Conservation (phyloP, 1,284 basidiomycete species). For the Tranzscheliella williamsii region DNA sequence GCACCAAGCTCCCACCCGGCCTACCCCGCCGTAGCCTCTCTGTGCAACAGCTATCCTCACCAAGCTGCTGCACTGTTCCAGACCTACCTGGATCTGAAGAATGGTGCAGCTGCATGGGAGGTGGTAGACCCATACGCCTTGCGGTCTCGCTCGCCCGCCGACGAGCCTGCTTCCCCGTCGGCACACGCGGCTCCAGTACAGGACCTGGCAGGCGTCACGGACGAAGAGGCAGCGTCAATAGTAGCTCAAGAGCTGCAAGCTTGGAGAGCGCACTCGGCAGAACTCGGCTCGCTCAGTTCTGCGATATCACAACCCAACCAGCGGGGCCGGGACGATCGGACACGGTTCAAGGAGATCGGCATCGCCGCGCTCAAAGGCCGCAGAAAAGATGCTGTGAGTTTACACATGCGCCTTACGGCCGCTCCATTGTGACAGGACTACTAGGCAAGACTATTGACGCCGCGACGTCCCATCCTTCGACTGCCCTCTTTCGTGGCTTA, state of each 20-base stretch:
- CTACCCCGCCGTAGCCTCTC: slow-evolving; percentile 20
- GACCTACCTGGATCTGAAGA: slow-evolving; percentile 56
- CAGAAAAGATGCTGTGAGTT: slow-evolving; percentile 24
- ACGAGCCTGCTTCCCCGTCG: neutral
- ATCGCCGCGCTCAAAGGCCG: slow-evolving; percentile 26
- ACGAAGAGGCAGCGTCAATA: neutral
- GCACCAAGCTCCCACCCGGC: slow-evolving; percentile 36
- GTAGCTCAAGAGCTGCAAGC: neutral
- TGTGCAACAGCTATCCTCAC: slow-evolving; percentile 41
- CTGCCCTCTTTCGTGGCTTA: neutral
- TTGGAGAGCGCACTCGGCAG: neutral
- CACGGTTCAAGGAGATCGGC: too few species aligned
- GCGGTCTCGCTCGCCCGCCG: neutral
- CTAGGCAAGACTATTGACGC: too few species aligned
- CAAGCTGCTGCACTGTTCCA: slow-evolving; percentile 58
- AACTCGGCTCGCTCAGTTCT: neutral
- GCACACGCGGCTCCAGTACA: neutral
- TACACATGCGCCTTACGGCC: neutral
- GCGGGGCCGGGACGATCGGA: too few species aligned
- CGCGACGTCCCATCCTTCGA: neutral
- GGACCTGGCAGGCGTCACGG: neutral
- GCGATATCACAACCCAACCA: neutral
- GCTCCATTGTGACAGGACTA: too few species aligned
- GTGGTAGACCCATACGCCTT: slow-evolving; percentile 29
- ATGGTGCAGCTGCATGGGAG: slow-evolving; percentile 48